Base-by-base conservation (phyloP, 2,329 filamentous ascomycete species). In the Ophiostoma himal-ulmi region DNA sequence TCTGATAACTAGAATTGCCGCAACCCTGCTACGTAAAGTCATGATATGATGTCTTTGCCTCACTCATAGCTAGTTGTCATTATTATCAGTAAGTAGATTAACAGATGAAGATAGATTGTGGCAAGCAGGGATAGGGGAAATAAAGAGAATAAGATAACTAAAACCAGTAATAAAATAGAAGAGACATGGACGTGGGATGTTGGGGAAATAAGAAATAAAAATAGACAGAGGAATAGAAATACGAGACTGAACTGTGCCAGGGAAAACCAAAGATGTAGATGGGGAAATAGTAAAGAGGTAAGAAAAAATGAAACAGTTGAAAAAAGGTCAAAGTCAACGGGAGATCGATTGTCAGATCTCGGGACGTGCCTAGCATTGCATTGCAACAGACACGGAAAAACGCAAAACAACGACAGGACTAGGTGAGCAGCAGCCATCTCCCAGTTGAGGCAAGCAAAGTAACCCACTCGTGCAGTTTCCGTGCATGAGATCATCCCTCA, bases 121-220 rank as follows among this genome's bases (percentile, higher is more conserved):
- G 30, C 26, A 62, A 26, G 57, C 26, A 62, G 22, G 30, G 26
- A 5, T 14, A 62, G 26, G 26, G 57, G 26, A 60, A 20, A 65
- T 65, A 37, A 22, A 37, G 17, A 64, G 17, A 64, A 39, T 64
- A 65, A 65, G 30, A 36, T 20, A 57, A 68, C 20, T 37, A 8
- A 44, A 7, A 37, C 62, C 37, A 26, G 37, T 34, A 7, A 44
- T 8, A 68, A 65, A 65, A 20, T 34, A 67, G 62, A 65, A 37
- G 26, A 52, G 34, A 34, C 34, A 22, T n/a, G 26, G 54, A 37
- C 26, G 26, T 30, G 44, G 52, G 22, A 22, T 22, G 1, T 26
- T 10, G 30, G 30, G 14, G 48, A 57, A 57, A 68, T 37, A 39
- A 57, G 67, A 66, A 68, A 65, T 7, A 68, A 62, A 30, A 44